These are phyloP conservation scores for Eragrostis curvula DNA, from an alignment of 176 grass and related monocot genomes.

Conservation along the genomic window DNA sequence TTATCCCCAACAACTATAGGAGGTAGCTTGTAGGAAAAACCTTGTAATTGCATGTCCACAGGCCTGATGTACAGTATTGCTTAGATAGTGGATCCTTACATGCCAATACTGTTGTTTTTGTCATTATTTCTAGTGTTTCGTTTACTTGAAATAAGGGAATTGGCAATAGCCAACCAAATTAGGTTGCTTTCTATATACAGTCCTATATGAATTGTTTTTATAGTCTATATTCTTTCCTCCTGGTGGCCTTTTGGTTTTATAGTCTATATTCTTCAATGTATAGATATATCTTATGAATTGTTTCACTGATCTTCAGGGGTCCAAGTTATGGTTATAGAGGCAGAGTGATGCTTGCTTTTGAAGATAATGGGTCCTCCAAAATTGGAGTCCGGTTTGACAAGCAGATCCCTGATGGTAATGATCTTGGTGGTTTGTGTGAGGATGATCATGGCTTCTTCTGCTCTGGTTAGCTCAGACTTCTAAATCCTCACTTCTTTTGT, in stretches of 20 bases:
- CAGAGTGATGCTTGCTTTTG: conserved; percentile 93
- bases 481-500: conserved; percentile 4
- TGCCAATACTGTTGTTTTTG: neutral
- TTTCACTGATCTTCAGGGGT: conserved; percentile 62
- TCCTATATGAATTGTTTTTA: neutral
- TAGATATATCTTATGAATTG: neutral
- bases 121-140: neutral
- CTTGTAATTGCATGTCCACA: conserved; percentile 21
- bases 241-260: conserved; percentile 1
- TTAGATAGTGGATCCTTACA: neutral
- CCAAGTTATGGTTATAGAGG: conserved; percentile 89
- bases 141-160: conserved; percentile 6
- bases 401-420: conserved; percentile 93
- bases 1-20: conserved; percentile 11
- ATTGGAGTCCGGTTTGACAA: conserved; percentile 97
- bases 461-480: conserved; percentile 66
- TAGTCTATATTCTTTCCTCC: conserved; percentile 15
- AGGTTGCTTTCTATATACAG: conserved; percentile 12
- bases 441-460: conserved; percentile 99
- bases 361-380: conserved; percentile 96
- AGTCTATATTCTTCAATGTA: neutral
- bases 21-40: conserved; percentile 22
- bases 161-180: conserved; percentile 12
- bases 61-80: neutral
- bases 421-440: conserved; percentile 96